Evolutionary conservation across 2,329 filamentous ascomycete species (phyloP), one percentile per base, ranked within the genome.

Genomic region (Xylariaceae sp.): DNA sequence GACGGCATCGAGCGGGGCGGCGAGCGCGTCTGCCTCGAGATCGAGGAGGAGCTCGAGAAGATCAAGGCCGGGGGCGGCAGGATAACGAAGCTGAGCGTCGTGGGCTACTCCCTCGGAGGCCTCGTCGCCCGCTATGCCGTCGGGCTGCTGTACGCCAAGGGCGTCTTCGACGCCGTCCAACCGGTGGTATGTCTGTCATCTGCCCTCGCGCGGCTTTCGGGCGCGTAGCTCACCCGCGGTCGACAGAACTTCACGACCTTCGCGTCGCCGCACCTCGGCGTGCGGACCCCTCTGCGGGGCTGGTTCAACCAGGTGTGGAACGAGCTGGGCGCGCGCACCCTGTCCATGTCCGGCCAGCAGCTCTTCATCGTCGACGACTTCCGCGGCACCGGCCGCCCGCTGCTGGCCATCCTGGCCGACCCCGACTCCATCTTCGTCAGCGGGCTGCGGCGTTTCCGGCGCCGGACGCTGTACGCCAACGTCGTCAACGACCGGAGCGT

Each of bases 101-200:
- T 90, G 27, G 90, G 90, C 24, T 95, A 96, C 58, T 94, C 87
- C 0, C 69, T 95, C 2, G 90, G 90, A 29, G 90, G 90, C 0
- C 66, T 96, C 5, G 78, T 96, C 4, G 79, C 86, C 8, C 74
- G 90, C 39, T 96, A 94, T 63, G 83, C 85, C 2, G 72, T 94
- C 36, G 90, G 90, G 0, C 63, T 96, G 49, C 68, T 96, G 3
- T 77, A 89, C 48, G 80, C 84, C 35, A 84, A 83, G 50, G 87
- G 88, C 7, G 68, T 86, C 37, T 78, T 96, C 36, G 80, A 94
- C 36, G 70, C 71, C 37, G 69, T 96, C 17, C 72, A 87, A 53
- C 90, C 90, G 44, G 75, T 90, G 60, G 78, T 83, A 64, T 30
- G 64, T 46, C 25, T 18, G 7, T 15, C n/a, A 13, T 24, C 22